phyloP scores from a whole-genome alignment of 495 filamentous ascomycete species.

The Rusavskia elegans region DNA sequence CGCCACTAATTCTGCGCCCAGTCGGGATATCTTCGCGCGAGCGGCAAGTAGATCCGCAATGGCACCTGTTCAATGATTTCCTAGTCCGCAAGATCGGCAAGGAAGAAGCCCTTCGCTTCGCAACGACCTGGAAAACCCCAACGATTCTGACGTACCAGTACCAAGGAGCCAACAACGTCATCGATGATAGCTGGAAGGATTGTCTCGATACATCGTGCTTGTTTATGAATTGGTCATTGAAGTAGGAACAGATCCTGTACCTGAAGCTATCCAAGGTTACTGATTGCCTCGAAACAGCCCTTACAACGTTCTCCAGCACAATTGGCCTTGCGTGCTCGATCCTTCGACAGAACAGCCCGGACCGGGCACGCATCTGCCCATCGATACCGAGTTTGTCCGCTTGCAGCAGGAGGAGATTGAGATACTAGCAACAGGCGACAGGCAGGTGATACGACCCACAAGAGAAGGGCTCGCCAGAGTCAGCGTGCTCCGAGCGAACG shows the following conservation, averaged over 20 bases:
- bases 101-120: slow-evolving; percentile 75
- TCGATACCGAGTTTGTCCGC: slow-evolving; percentile 92
- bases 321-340: slow-evolving; percentile 34
- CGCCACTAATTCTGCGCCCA: slow-evolving; percentile 10
- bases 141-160: slow-evolving; percentile 74
- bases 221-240: slow-evolving; percentile 54
- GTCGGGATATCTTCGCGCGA: slow-evolving; percentile 55
- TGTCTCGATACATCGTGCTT: slow-evolving; percentile 67
- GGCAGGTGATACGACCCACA: slow-evolving; percentile 71
- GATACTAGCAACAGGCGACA: slow-evolving; percentile 77
- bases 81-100: slow-evolving; percentile 62
- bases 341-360: slow-evolving; percentile 47
- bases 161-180: slow-evolving; percentile 52
- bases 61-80: slow-evolving; percentile 98
- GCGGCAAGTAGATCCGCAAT: slow-evolving; percentile 41
- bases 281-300: not conserved
- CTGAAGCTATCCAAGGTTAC: not conserved
- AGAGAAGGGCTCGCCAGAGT: slow-evolving; percentile 76
- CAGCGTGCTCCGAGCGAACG: slow-evolving; percentile 68
- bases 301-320: slow-evolving; percentile 17
- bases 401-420: slow-evolving; percentile 83
- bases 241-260: slow-evolving; percentile 24
- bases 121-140: slow-evolving; percentile 71
- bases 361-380: slow-evolving; percentile 58
- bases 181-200: slow-evolving; percentile 77